Evolutionary conservation across 768 basidiomycete species (phyloP).

Genomic region (Brasilioporus rufonigricans): DNA sequence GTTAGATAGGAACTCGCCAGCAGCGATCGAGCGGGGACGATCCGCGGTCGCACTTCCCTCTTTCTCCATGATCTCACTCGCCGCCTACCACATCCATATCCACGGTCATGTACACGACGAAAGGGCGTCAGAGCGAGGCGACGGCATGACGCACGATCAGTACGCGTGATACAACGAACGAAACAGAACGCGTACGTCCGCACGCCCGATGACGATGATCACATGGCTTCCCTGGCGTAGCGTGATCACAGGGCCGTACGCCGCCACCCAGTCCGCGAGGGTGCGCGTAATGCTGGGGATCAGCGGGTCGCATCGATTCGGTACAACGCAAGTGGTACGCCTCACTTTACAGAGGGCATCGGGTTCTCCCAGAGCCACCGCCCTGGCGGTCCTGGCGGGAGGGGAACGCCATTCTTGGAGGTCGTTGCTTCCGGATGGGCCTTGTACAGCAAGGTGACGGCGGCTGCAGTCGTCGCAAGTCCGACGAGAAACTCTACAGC

Average conservation of each 20-base stretch:
- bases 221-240: slow-evolving; percentile 43
- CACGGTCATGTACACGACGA: neutral
- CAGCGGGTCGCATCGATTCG: neutral
- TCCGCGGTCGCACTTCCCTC: slow-evolving; percentile 49
- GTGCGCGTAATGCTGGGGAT: slow-evolving; percentile 13
- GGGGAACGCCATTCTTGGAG: slow-evolving; percentile 9
- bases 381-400: slow-evolving; percentile 28
- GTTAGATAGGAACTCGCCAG: slow-evolving; percentile 49
- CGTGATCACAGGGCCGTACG: slow-evolving; percentile 57
- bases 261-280: slow-evolving; percentile 51
- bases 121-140: too few species aligned
- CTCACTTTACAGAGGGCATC: slow-evolving; percentile 21
- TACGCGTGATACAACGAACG: neutral
- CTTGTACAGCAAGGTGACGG: neutral
- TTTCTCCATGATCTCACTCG: slow-evolving; percentile 59
- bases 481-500: neutral
- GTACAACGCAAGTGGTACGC: neutral
- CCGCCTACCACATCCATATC: slow-evolving; percentile 37
- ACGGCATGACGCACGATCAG: neutral
- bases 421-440: neutral
- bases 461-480: neutral
- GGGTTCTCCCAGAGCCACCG: slow-evolving; percentile 24
- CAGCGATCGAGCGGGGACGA: slow-evolving; percentile 49
- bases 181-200: slow-evolving; percentile 13
- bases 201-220: slow-evolving; percentile 19